Base-by-base conservation (phyloP, 208 protist genomes). In the Trypanosomatidae sp. region DNA sequence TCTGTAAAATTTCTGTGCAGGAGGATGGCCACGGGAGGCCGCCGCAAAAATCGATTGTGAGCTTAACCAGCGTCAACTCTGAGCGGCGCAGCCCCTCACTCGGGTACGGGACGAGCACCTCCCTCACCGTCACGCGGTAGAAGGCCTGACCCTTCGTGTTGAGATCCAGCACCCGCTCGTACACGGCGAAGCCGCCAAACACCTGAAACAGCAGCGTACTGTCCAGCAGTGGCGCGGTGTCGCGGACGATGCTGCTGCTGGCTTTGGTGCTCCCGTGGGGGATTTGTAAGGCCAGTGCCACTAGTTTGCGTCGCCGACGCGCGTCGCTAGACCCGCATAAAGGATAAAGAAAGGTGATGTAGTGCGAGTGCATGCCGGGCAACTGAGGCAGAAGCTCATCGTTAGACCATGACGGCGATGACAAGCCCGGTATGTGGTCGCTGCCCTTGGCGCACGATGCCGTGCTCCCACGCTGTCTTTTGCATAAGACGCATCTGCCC, bases 41-140 rank as follows among this genome's bases (percentile, higher is more conserved):
- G 6, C 83, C 88, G 50, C 83, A 78, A 66, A 95, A 95, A 70
- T 81, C 56, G 8, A 95, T 33, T 19, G 78, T 78, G 36, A 64
- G 71, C 30, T 75, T 81, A 2, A 81, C 66, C 39, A 82, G 55
- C 22, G 74, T 17, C n/a, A 47, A 28, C 65, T 95, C 91, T 49
- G 73, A 78, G 25, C 80, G 77, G 1, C 76, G 77, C 39, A 95
- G 77, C 12, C 80, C 80, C 30, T 80, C 70, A 49, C 49, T 39
- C 15, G 91, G 91, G 73, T 87, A 83, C 7, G 82, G 88, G 50
- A 92, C 74, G n/a, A 95, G 66, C 8, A 95, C 85, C n/a, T 93
- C 91, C 22, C 67, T 67, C 66, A 91, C 76, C n/a, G 55, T 62
- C 33, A 74, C 72, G 28, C 17, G 22, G 52, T 84, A 25, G 9